Conservation (phyloP, 2,329 filamentous ascomycete species). For the Mariannaea elegans region DNA sequence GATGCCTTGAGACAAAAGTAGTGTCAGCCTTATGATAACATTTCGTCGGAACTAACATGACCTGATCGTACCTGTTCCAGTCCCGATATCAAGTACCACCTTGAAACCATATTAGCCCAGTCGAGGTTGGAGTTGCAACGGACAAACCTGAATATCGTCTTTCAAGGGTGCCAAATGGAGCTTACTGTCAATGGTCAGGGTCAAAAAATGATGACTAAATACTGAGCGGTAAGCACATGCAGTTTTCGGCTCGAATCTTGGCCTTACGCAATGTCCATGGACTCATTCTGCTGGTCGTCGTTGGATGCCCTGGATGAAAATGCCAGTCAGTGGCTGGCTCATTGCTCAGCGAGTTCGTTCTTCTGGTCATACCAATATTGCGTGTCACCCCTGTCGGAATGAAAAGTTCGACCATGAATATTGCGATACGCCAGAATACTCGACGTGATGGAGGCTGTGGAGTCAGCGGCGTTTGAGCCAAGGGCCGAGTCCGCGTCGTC, state of each 20-base stretch:
- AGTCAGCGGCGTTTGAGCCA: background rate
- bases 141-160: background rate
- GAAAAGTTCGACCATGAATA: background rate
- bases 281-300: conserved; percentile 30
- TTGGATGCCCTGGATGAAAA: conserved; percentile 19
- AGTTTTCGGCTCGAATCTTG: rapidly evolving
- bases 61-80: conserved; percentile 23
- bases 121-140: background rate
- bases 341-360: background rate
- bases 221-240: background rate
- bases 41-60: rapidly evolving
- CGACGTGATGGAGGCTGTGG: background rate
- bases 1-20: background rate
- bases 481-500: background rate
- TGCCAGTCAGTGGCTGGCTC: background rate
- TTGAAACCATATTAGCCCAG: background rate
- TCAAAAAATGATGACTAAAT: conserved; percentile 27
- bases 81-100: conserved; percentile 27
- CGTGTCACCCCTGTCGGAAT: background rate
- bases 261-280: conserved; percentile 31
- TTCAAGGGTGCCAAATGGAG: conserved; percentile 15
- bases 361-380: background rate
- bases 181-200: conserved; percentile 19
- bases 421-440: background rate
- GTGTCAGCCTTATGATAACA: rapidly evolving